Evolutionary conservation across 768 basidiomycete species (phyloP), one percentile per base, ranked within the genome.

Genomic region (Agaricus subrufescens): DNA sequence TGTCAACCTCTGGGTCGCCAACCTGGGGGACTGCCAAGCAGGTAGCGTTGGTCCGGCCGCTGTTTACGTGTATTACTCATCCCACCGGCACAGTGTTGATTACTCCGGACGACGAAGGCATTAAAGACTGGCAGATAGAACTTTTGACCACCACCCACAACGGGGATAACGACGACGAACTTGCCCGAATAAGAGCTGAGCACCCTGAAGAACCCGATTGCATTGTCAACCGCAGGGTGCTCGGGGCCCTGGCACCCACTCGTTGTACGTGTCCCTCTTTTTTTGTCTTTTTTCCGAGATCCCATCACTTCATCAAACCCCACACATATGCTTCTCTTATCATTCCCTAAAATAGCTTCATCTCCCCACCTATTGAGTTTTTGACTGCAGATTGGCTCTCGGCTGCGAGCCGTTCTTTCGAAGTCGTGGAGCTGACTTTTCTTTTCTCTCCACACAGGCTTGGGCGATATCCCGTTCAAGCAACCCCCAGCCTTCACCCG

Each of bases 11-110:
- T 91, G 89, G 89, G 71, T 91, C 46, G 89, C 88, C 5, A 90
- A 90, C 64, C 75, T 91, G 27, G 89, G 89, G 12, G 89, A 91
- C 64, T 90, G 87, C 66, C 85, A 87, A 75, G 87, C 87, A 58
- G 75, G 88, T 88, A 60, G 11, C 60, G 85, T 72, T 26, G 44
- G 30, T 61, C 42, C 38, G 23, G n/a, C 26, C 45, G 50, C 46
- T 62, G 31, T 45, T 42, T 15, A 34, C 46, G 46, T 27, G 3
- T 15, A 14, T 31, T n/a, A 34, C 19, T 34, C 50, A n/a, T 44
- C 30, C 26, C 42, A 23, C 5, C 34, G 39, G 38, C 46, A 12
- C 29, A 56, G 47, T 58, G 38, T 43, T 50, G 52, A 51, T 52
- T 25, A 54, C 49, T 27, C 51, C 51, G 31, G 48, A 46, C 31